A percentile compares a stretch with the other conserved stretches of the same genome.
These are phyloP conservation scores for Umbelopsis ramanniana DNA, from an alignment of 192 early-diverging fungal genomes.

Conservation along the genomic window DNA sequence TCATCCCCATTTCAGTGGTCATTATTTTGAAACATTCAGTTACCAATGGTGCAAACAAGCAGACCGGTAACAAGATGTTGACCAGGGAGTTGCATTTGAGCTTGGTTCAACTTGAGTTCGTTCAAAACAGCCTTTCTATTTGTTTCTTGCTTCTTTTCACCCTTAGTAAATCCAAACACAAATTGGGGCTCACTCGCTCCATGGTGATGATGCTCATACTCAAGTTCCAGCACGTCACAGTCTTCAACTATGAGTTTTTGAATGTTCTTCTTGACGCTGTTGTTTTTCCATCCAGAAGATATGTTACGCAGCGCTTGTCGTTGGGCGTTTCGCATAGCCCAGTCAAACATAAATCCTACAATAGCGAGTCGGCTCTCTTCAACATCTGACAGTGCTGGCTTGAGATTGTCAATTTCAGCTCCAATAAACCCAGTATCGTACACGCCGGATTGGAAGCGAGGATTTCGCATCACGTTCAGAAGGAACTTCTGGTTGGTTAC, in stretches of 20 bases:
- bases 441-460: slow-evolving; percentile 50
- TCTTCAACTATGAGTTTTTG: slow-evolving; percentile 35
- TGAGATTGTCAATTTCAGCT: slow-evolving; percentile 24
- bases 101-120: neutral
- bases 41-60: slow-evolving; percentile 51
- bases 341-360: slow-evolving; percentile 48
- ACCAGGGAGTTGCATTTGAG: slow-evolving; percentile 3
- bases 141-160: slow-evolving; percentile 1
- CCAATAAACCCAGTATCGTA: slow-evolving; percentile 57
- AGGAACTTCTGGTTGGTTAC: slow-evolving; percentile 63
- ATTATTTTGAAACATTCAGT: neutral
- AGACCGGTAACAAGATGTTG: slow-evolving; percentile 31
- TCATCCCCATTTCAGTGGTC: neutral
- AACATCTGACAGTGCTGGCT: slow-evolving; percentile 11
- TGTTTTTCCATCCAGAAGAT: slow-evolving; percentile 55
- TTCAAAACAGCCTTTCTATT: neutral
- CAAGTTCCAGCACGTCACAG: slow-evolving; percentile 41
- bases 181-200: slow-evolving; percentile 41
- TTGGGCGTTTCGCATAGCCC: slow-evolving; percentile 48
- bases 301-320: slow-evolving; percentile 49
- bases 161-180: slow-evolving; percentile 16
- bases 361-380: slow-evolving; percentile 28
- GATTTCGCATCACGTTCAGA: slow-evolving; percentile 51
- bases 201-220: slow-evolving; percentile 48
- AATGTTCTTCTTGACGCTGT: slow-evolving; percentile 38